Evolutionary conservation across 805 yeast genomes (phyloP).

Genomic region (Candida sphagnicola): DNA sequence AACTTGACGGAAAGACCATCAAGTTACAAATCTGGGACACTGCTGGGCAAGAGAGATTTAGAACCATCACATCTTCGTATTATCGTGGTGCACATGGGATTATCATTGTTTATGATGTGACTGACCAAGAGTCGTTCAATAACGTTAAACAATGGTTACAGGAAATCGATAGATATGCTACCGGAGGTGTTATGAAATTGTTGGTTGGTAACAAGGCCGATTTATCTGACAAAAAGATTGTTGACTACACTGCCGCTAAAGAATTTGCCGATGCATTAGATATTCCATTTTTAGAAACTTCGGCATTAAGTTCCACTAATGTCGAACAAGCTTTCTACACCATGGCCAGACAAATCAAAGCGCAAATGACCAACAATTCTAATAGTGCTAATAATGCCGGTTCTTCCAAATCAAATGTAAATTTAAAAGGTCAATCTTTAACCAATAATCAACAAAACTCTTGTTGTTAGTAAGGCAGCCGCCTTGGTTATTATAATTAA

Average conservation of each 20-base stretch:
- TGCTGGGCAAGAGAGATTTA: slow-evolving; percentile 97
- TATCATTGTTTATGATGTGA: slow-evolving; percentile 95
- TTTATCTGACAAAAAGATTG: slow-evolving; percentile 88
- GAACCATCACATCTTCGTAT: slow-evolving; percentile 95
- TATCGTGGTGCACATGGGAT: slow-evolving; percentile 99
- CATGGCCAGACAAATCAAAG: slow-evolving; percentile 98
- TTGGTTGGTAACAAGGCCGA: slow-evolving; percentile 97
- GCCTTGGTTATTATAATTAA: too few species aligned
- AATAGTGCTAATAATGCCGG: slow-evolving; percentile 28
- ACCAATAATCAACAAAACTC: slow-evolving; percentile 35
- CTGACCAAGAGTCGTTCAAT: slow-evolving; percentile 94
- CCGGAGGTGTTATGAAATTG: slow-evolving; percentile 94
- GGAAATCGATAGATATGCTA: slow-evolving; percentile 97
- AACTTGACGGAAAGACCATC: slow-evolving; percentile 94
- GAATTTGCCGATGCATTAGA: slow-evolving; percentile 95
- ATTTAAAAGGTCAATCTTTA: slow-evolving; percentile 64
- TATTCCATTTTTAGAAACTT: slow-evolving; percentile 93
- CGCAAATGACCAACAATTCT: slow-evolving; percentile 72
- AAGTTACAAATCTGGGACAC: slow-evolving; percentile 99
- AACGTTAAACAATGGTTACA: slow-evolving; percentile 98
- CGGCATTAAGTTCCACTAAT: slow-evolving; percentile 91
- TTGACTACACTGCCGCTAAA: slow-evolving; percentile 92
- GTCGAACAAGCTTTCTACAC: slow-evolving; percentile 98
- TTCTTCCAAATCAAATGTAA: slow-evolving; percentile 64
- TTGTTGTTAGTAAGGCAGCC: slow-evolving; percentile 26